A percentile compares a stretch with the other conserved stretches of the same genome.
Conservation (phyloP, 768 basidiomycete species). For the Trametopsis cervina region DNA sequence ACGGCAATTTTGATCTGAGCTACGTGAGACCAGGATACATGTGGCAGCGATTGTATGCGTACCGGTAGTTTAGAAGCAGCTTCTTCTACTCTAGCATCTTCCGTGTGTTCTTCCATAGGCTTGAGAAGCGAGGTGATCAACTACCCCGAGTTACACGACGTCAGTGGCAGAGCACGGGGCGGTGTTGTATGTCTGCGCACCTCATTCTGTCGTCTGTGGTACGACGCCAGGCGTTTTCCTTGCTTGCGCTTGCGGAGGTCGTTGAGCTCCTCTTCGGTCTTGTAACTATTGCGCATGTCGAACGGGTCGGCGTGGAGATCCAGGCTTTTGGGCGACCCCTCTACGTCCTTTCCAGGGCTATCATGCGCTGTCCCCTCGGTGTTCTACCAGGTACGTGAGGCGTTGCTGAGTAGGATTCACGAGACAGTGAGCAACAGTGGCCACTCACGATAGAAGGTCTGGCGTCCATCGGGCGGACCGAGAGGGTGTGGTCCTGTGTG, state of each 20-base stretch:
- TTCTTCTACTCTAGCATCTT: conserved; percentile 69
- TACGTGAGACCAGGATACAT: not conserved
- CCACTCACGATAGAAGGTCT: conserved; percentile 7
- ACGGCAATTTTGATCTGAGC: conserved; percentile 81
- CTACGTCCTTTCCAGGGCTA: conserved; percentile 29
- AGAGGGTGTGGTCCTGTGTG: conserved; percentile 12
- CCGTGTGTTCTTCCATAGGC: conserved; percentile 83
- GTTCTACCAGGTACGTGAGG: too few species aligned
- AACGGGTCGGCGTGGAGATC: conserved; percentile 48
- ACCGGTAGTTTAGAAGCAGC: conserved; percentile 62
- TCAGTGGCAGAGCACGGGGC: conserved; percentile 7
- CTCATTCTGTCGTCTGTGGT: conserved; percentile 67
- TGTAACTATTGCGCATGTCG: conserved; percentile 51
- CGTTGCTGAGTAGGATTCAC: conserved; percentile 15
- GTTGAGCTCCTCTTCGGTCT: conserved; percentile 57
- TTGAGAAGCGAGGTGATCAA: conserved; percentile 86
- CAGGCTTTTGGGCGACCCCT: conserved; percentile 14
- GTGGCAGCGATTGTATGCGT: conserved; percentile 19
- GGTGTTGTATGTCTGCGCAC: conserved; percentile 31
- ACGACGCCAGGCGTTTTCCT: conserved; percentile 58
- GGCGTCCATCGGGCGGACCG: conserved; percentile 9
- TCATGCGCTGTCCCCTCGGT: conserved; percentile 48
- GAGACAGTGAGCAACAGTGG: too few species aligned
- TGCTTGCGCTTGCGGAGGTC: conserved; percentile 49
- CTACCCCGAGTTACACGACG: too few species aligned